Conservation (phyloP, 2,329 filamentous ascomycete species). For the Alternaria arbusti region DNA sequence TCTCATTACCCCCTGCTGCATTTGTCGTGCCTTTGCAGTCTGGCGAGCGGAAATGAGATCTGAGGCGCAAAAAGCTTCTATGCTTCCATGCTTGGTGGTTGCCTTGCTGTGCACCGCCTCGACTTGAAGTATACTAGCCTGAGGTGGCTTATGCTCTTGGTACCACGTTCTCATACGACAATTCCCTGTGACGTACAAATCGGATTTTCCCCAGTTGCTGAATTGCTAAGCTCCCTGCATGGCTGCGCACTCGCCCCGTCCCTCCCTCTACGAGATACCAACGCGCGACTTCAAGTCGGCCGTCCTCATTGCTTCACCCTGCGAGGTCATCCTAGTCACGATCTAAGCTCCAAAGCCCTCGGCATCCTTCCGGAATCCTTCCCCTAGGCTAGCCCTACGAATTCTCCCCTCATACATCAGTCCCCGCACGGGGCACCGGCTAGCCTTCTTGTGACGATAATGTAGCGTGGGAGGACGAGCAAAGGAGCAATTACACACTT, state of each 20-base stretch:
- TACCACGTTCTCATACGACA: background rate
- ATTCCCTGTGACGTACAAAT: background rate
- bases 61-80: background rate
- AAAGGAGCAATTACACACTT: background rate
- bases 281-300: background rate
- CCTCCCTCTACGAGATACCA: background rate
- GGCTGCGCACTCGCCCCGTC: background rate
- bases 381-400: background rate
- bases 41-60: background rate
- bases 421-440: background rate
- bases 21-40: background rate
- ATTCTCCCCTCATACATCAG: background rate
- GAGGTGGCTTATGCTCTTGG: background rate
- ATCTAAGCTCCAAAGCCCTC: background rate
- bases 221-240: background rate
- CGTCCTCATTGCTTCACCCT: background rate
- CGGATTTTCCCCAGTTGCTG: background rate
- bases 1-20: background rate
- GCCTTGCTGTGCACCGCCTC: conserved; percentile 1
- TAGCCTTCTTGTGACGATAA: background rate
- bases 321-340: background rate
- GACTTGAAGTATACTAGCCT: background rate
- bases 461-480: background rate
- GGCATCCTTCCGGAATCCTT: background rate
- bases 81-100: background rate